phyloP scores from a whole-genome alignment of 768 basidiomycete genomes.

The Boletus subcaerulescens region DNA sequence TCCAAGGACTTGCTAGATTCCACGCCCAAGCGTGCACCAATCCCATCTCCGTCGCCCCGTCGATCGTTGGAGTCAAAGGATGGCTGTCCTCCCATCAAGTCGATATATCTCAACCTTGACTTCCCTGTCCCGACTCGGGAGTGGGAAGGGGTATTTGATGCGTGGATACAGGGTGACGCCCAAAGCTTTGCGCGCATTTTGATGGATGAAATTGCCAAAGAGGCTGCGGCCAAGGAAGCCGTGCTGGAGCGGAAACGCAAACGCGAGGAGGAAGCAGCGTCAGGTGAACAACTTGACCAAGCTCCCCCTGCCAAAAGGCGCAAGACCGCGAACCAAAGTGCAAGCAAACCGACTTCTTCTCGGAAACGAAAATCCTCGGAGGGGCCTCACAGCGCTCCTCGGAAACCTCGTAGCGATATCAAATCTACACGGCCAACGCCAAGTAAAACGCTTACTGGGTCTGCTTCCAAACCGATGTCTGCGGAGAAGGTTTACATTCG shows the following conservation, averaged over 20 bases:
- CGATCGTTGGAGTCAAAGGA: constrained; percentile 35
- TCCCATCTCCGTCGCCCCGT: constrained; percentile 50
- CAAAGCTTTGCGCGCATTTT: constrained; percentile 71
- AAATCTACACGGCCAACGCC: constrained; percentile 13
- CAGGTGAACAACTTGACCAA: constrained; percentile 11
- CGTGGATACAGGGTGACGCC: constrained; percentile 86
- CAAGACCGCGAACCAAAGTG: constrained; percentile 17
- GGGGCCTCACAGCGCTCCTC: constrained; percentile 22
- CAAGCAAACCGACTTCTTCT: constrained; percentile 16
- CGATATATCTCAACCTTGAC: constrained; percentile 83
- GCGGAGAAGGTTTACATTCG: constrained; percentile 28
- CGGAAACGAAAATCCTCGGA: constrained; percentile 26
- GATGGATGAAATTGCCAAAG: constrained; percentile 55
- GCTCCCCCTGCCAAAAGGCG: constrained; percentile 23
- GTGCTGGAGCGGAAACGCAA: constrained; percentile 54
- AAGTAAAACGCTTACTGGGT: constrained; percentile 11
- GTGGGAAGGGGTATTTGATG: constrained; percentile 89
- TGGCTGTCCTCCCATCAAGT: constrained; percentile 55
- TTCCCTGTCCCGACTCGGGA: constrained; percentile 82
- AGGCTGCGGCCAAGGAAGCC: constrained; percentile 51
- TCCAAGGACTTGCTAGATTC: constrained; percentile 30
- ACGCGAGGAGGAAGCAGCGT: constrained; percentile 46
- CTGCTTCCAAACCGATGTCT: constrained; percentile 19
- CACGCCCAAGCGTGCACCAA: constrained; percentile 31
- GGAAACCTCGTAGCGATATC: constrained; percentile 29